These are phyloP conservation scores for Dictyostelium brefeldianum DNA, from an alignment of 78 protist genomes.

Conservation along the genomic window DNA sequence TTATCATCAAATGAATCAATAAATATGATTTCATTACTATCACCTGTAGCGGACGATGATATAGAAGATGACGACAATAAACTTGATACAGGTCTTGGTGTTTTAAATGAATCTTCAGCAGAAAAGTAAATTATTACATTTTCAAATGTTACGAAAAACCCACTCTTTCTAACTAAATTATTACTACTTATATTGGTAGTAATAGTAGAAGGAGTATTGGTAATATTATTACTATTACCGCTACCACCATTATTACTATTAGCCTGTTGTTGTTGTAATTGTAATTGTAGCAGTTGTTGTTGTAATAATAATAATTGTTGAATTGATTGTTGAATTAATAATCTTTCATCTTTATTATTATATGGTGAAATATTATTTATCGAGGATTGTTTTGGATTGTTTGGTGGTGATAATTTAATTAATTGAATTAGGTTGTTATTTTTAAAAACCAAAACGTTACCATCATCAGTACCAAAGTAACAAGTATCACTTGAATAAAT, in stretches of 20 bases:
- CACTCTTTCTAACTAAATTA: not conserved
- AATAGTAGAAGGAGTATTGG: not conserved
- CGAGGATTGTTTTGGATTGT: not conserved
- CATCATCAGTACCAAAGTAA: constrained; percentile 28
- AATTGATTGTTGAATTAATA: not conserved
- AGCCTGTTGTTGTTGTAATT: not conserved
- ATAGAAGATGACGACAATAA: too few species aligned
- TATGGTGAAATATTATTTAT: not conserved
- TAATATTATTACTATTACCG: not conserved
- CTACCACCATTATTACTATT: not conserved
- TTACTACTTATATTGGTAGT: not conserved
- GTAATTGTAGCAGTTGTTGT: not conserved
- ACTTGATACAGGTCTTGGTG: not conserved
- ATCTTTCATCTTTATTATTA: constrained; percentile 10
- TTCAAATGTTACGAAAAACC: constrained; percentile 12
- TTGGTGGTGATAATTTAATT: not conserved
- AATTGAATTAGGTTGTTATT: constrained; percentile 10
- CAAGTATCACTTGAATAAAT: not conserved
- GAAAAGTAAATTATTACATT: constrained; percentile 1
- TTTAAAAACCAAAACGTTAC: constrained; percentile 6
- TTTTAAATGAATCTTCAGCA: constrained; percentile 5
- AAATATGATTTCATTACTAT: not conserved
- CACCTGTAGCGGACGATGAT: too few species aligned
- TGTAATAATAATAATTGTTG: not conserved
- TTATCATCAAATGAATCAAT: constrained; percentile 13